Evolutionary conservation across 352 stramenopile species (phyloP), one percentile per base, ranked within the genome.

Genomic region (Pythium vanterpoolii): DNA sequence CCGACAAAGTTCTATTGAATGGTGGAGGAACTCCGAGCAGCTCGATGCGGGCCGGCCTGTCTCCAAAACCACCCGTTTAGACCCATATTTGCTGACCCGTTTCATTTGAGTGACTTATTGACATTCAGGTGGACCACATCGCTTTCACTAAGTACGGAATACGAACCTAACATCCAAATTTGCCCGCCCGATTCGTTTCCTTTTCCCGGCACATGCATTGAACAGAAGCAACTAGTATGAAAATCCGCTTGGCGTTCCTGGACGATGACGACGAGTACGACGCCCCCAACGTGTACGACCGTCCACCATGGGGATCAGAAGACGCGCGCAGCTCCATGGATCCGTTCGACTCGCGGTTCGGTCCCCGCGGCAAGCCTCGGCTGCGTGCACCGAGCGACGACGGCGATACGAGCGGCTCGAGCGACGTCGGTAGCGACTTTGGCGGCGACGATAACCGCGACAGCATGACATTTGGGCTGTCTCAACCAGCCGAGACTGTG

Each of bases 321-420:
- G 50, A 66, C 16, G 44, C 23, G 18, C 36, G 33, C 2, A 31
- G 24, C 19, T 13, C 28, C 11, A 30, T 45, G 14, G 39, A 64
- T 5, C 40, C 54, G 23, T 61, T 64, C 40, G 42, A 45, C 19
- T 13, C 34, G 39, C 62, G 47, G n/a, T 53, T 49, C 23, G 53
- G 46, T 1, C 34, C 42, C 0, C 36, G 34, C 6, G 46, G 46
- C 9, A 67, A 67, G 34, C 34, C 40, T 21, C 54, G 61, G 42
- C 47, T 89, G 19, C 76, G 80, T 10, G 78, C 80, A 16, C 80
- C 80, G 5, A 87, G 80, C 40, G 60, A 60, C 36, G 62, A 62
- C 34, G n/a, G n/a, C n/a, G 76, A 69, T 11, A 71, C 66, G 30
- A 78, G 69, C 31, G 68, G 70, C n/a, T 83, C 73, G 40, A 87